Percentiles rank a stretch among this genome's conserved stretches.
Conservation (phyloP, 2,329 filamentous ascomycete genomes). For the Verruconis gallopava region DNA sequence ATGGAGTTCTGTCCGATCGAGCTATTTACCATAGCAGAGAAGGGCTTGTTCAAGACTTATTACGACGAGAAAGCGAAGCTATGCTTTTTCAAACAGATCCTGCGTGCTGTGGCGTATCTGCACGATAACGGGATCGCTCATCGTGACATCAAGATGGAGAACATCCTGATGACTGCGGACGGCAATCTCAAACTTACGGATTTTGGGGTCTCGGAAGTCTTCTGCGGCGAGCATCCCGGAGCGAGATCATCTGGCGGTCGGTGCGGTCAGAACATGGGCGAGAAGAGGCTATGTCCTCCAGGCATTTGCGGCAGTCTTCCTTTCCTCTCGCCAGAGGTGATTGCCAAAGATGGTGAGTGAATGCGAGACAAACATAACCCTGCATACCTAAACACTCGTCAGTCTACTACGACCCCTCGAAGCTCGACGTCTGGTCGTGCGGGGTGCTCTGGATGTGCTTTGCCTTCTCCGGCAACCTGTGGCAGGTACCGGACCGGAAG, state of each 20-base stretch:
- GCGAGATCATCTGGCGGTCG: conserved; percentile 58
- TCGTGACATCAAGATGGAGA: conserved; percentile 83
- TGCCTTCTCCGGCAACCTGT: conserved; percentile 58
- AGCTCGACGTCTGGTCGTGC: conserved; percentile 75
- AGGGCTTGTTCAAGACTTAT: conserved; percentile 31
- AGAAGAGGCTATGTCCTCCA: conserved; percentile 57
- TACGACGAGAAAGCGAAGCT: conserved; percentile 56
- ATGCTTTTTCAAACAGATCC: conserved; percentile 81
- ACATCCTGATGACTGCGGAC: conserved; percentile 63
- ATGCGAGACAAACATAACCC: neutral
- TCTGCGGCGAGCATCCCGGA: conserved; percentile 69
- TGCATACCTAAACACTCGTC: conserved; percentile 8
- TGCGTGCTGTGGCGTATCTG: conserved; percentile 70
- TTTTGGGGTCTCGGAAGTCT: conserved; percentile 81
- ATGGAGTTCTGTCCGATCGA: conserved; percentile 89
- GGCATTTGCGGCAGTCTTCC: conserved; percentile 76
- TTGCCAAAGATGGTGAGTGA: conserved; percentile 49
- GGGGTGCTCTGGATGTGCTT: conserved; percentile 74
- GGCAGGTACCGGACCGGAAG: conserved; percentile 51
- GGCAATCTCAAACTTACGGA: conserved; percentile 84
- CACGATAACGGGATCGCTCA: conserved; percentile 78
- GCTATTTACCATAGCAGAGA: conserved; percentile 60
- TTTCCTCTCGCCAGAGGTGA: conserved; percentile 78
- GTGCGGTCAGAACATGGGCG: conserved; percentile 60
- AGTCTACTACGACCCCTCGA: conserved; percentile 57